These are phyloP conservation scores for Barbarea vulgaris DNA, from an alignment of 345 rosid species.

Conservation along the genomic window DNA sequence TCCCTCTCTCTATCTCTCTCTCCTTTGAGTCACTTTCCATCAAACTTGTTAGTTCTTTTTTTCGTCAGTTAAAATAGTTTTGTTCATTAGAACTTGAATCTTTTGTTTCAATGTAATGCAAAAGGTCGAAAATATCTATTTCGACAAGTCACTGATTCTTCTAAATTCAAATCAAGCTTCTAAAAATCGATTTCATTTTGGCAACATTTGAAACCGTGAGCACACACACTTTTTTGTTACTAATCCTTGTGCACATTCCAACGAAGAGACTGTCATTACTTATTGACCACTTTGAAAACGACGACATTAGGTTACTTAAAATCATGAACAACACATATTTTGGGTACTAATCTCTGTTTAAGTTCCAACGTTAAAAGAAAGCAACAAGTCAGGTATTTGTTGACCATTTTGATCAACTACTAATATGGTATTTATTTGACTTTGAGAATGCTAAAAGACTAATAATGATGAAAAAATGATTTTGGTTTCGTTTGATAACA, in stretches of 20 bases:
- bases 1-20: not conserved
- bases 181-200: not conserved
- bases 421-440: not conserved
- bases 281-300: slow-evolving; percentile 26
- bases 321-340: not conserved
- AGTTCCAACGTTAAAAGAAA: not conserved
- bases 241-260: slow-evolving; percentile 16
- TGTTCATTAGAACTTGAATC: not conserved
- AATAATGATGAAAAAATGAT: not conserved
- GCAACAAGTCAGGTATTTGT: not conserved
- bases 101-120: slow-evolving; percentile 10
- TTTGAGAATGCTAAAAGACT: not conserved
- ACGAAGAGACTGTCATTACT: not conserved
- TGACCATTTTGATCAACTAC: not conserved
- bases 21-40: slow-evolving; percentile 5
- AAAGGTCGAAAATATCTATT: not conserved
- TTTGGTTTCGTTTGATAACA: not conserved
- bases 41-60: slow-evolving; percentile 8
- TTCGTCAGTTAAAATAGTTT: not conserved
- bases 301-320: too few species aligned
- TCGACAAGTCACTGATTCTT: not conserved
- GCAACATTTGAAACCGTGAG: not conserved
- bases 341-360: slow-evolving; percentile 19
- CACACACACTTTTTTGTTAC: not conserved
- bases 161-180: not conserved